phyloP scores from a whole-genome alignment of 768 basidiomycete genomes.

The Mycena leptocephala region DNA sequence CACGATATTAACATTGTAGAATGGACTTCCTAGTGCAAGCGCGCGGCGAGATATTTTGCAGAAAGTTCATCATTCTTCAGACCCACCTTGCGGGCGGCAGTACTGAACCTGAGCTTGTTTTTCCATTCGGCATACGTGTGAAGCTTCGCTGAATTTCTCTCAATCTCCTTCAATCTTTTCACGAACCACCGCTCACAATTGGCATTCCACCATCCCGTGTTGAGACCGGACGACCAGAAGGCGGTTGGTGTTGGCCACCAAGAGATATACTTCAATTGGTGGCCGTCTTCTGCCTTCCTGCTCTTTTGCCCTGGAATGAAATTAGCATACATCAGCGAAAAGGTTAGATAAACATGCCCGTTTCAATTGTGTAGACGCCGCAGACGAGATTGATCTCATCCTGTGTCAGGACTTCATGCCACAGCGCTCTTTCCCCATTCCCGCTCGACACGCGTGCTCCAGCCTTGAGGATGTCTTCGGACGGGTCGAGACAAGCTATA shows the following conservation, averaged over 20 bases:
- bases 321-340: constrained; percentile 2
- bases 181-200: constrained; percentile 30
- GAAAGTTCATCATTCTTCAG: constrained; percentile 4
- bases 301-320: constrained; percentile 22
- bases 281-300: neutral
- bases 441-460: neutral
- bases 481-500: constrained; percentile 2
- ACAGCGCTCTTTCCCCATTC: neutral
- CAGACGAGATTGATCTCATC: constrained; percentile 27
- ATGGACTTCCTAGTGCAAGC: neutral
- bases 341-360: constrained; percentile 8
- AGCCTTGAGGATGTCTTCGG: constrained; percentile 17
- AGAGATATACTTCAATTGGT: constrained; percentile 23
- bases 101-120: constrained; percentile 8
- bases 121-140: constrained; percentile 19
- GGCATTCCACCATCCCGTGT: constrained; percentile 29
- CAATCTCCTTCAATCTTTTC: constrained; percentile 22
- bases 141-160: neutral
- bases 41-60: constrained; percentile 4
- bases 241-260: constrained; percentile 29
- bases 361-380: constrained; percentile 30
- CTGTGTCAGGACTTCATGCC: constrained; percentile 10
- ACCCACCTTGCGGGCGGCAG: neutral
- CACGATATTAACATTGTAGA: neutral
- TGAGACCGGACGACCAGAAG: constrained; percentile 24